Base-by-base conservation (phyloP, 495 filamentous ascomycete species). In the Tuber indicum region DNA sequence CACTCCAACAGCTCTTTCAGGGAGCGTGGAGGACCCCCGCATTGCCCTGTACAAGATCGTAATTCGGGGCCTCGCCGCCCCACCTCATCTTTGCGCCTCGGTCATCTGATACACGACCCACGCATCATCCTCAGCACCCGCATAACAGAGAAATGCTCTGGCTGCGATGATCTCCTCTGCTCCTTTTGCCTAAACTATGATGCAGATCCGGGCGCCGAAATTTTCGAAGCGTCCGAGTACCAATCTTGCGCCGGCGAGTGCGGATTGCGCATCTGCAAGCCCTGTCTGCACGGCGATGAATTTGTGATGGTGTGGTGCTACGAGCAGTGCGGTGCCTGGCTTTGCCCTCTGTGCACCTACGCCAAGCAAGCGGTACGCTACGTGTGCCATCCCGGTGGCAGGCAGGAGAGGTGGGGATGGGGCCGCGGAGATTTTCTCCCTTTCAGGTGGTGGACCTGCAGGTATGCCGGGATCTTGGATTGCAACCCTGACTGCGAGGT, bases 151-250 rank as follows among this genome's bases (percentile, higher is more conserved):
- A 17, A n/a, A 12, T 80, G 78, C 12, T 46, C 71, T 19, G 71
- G 73, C 32, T 80, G 78, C 21, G 36, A 26, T 2, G 43, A 36
- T 1, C 58, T 71, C 2, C 23, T 44, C 1, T 80, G 78, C 14
- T 72, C 78, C 14, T 62, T 74, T 9, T 80, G 78, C 9, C 78
- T 80, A 3, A 78, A 74, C 2, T 80, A 80, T 21, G 78, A 80
- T 21, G 77, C 74, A 8, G 78, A 75, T 32, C 2, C 41, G 17
- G 3, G 36, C 2, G 12, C 58, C 26, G 14, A 32, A 8, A 47
- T 10, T 41, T 52, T 0, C 46, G 71, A 5, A 32, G 49, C 6
- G 3, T 43, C 77, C 0, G 77, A 80, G 47, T 80, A 72, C 17
- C 71, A 77, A 5, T 71, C 32, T n/a, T 80, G 78, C 12, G 71